Evolutionary conservation across 1,284 basidiomycete genomes (phyloP), one percentile per base, ranked within the genome.

Genomic region (Cystobasidium pallidum): DNA sequence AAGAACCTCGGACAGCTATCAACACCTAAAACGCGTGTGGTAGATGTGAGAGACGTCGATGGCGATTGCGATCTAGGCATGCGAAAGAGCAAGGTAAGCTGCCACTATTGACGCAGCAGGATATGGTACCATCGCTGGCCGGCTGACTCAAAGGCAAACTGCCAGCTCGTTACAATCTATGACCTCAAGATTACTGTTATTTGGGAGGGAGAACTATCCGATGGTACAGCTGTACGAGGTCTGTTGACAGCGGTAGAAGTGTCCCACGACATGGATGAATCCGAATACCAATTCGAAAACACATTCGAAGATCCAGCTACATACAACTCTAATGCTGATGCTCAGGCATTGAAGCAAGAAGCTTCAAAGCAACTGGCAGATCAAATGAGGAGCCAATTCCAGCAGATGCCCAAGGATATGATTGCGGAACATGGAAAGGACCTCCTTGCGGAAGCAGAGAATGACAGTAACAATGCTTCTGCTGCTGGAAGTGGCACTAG

Each of bases 181-280:
- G 77, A 78, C 64, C 72, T 74, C 71, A 74, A 75, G 43, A 59
- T 78, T 45, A 73, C 66, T 21, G n/a, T 30, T 17, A 62, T 55
- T 66, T 75, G 73, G 73, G 39, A 62, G 34, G 68, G 68, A 8
- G 17, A 24, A 6, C 49, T 66, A 64, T 32, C 68, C 43, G 68
- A 55, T 21, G 70, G 45, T 28, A 52, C 65, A 11, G 67, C 51
- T 1, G 45, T 76, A 36, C 65, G 55, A 2, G 78, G 78, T 15
- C 73, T 73, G 3, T 70, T 78, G 13, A 72, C 73, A 21, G 77
- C 75, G 0, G 30, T 75, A 4, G 78, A 79, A 72, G 77, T 79
- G n/a, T 66, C 72, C 13, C 78, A 79, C 72, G 78, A 79, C 70
- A 78, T 79, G 77, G 76, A 77, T 52, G 77, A 77, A 41, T 77